A percentile compares a stretch with the other conserved stretches of the same genome.
Evolutionary conservation across 192 early-diverging fungal species (phyloP).

Genomic region (Geosiphon pyriformis): DNA sequence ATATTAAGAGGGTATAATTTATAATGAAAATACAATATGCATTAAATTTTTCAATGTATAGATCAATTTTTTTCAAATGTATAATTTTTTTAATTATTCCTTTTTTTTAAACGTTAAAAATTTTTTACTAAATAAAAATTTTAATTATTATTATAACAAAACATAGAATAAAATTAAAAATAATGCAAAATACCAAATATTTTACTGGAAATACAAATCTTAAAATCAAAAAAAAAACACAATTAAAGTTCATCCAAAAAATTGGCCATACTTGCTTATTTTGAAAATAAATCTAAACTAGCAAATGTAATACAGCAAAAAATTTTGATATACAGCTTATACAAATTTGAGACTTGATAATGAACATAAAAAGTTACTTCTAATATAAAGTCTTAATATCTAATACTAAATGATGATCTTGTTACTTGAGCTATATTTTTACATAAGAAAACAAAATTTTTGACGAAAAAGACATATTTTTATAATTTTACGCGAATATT

Average conservation of each 20-base stretch:
- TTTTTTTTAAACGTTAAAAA: not conserved
- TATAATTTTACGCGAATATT: not conserved
- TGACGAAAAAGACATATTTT: not conserved
- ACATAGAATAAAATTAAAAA: not conserved
- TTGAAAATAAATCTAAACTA: not conserved
- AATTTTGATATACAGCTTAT: not conserved
- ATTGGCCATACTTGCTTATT: not conserved
- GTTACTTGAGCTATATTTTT: not conserved
- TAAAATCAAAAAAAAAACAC: not conserved
- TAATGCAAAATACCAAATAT: not conserved
- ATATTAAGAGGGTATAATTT: not conserved
- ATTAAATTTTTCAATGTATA: not conserved
- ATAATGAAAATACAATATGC: not conserved
- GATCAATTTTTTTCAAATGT: no score
- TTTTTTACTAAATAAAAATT: not conserved
- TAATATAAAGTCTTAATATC: not conserved
- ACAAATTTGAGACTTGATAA: not conserved
- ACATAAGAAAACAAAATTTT: not conserved
- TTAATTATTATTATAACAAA: not conserved
- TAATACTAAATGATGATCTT: not conserved
- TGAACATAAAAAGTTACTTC: not conserved
- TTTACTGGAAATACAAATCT: not conserved
- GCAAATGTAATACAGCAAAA: not conserved
- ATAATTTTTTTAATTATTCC: no score
- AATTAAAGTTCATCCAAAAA: not conserved